Conservation (phyloP, 371 early-diverging fungal species). For the Mucor plumbeus region DNA sequence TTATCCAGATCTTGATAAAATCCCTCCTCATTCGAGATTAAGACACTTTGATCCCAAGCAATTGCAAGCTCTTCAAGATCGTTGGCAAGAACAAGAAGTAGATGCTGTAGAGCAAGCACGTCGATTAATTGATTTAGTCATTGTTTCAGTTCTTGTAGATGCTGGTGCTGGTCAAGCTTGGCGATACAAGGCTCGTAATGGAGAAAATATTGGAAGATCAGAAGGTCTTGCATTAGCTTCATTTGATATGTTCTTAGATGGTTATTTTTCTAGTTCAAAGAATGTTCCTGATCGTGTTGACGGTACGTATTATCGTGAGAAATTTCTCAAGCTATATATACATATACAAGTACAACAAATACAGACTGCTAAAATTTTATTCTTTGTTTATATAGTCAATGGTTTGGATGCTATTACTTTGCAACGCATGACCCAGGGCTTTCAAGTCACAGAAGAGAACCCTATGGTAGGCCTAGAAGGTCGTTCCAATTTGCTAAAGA, state of each 20-base stretch:
- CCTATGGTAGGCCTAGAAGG: constrained; percentile 86
- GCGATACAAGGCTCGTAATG: constrained; percentile 62
- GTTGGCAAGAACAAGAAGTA: constrained; percentile 30
- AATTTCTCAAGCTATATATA: not conserved
- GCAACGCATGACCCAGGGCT: constrained; percentile 67
- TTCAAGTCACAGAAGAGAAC: constrained; percentile 82
- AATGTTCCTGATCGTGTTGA: constrained; percentile 72
- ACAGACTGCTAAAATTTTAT: constrained; percentile 1
- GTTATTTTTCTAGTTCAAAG: constrained; percentile 71
- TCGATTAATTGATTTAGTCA: constrained; percentile 82
- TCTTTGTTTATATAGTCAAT: constrained; percentile 39
- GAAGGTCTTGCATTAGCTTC: constrained; percentile 92
- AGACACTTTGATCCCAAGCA: constrained; percentile 80
- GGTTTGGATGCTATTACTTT: constrained; percentile 63
- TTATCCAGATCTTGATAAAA: constrained; percentile 60
- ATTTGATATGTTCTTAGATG: constrained; percentile 83
- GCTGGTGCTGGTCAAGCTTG: constrained; percentile 92
- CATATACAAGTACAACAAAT: constrained; percentile 2
- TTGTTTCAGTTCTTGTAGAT: constrained; percentile 91
- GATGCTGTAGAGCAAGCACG: constrained; percentile 67
- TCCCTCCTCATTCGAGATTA: constrained; percentile 91
- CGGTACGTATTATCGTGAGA: constrained; percentile 40
- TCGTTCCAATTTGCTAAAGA: constrained; percentile 72
- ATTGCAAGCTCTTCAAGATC: constrained; percentile 49
- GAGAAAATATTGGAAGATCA: constrained; percentile 64